Percentiles rank a stretch among this genome's conserved stretches.
These are phyloP conservation scores for Zizania latifolia DNA, from an alignment of 176 grass and related monocot species.

Conservation along the genomic window DNA sequence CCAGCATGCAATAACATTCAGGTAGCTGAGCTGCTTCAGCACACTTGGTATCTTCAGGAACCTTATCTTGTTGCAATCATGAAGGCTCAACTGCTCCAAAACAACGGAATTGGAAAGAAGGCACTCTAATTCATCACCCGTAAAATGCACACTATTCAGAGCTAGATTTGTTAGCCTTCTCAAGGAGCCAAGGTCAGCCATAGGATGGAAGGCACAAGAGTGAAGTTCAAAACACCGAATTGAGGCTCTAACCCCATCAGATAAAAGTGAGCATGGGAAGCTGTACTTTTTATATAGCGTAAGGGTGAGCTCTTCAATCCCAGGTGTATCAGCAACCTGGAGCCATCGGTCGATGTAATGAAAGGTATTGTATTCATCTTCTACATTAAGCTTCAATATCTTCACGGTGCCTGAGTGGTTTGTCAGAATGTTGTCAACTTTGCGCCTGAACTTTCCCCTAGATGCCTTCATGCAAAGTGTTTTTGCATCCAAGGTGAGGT, in stretches of 20 bases:
- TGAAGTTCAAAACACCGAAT: neutral
- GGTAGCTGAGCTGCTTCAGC: neutral
- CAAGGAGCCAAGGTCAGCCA: neutral
- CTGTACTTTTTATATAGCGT: neutral
- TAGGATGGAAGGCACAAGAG: neutral
- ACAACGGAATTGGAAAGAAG: neutral
- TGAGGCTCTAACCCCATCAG: neutral
- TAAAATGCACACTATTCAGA: neutral
- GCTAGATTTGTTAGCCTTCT: neutral
- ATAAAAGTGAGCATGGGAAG: slow-evolving; percentile 14
- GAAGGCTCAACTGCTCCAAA: neutral
- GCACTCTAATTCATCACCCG: neutral
- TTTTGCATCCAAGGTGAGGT: neutral
- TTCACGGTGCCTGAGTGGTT: neutral
- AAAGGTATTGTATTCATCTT: too few species aligned
- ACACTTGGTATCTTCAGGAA: neutral
- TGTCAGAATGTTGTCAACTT: neutral
- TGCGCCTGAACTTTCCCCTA: neutral
- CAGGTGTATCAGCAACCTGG: neutral
- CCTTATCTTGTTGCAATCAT: neutral
- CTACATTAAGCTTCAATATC: neutral
- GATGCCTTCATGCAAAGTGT: neutral
- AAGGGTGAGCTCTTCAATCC: slow-evolving; percentile 13
- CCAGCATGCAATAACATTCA: neutral
- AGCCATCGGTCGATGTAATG: neutral